A percentile compares a stretch with the other conserved stretches of the same genome.
Evolutionary conservation across 495 filamentous ascomycete species (phyloP).

Genomic region (Aspergillus homomorphus): DNA sequence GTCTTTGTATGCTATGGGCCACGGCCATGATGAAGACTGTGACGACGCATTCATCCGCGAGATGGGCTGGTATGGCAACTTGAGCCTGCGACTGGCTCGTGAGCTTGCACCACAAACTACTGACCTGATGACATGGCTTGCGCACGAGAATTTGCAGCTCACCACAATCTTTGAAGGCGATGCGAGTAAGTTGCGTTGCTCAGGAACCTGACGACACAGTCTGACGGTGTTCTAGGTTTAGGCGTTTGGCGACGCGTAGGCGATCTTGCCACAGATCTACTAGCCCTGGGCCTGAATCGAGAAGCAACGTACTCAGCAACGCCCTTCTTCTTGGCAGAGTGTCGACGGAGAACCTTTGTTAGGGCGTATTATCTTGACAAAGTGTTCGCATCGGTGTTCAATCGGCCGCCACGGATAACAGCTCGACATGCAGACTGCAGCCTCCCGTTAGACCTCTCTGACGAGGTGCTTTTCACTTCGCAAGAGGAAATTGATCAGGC

Average conservation of each 20-base stretch:
- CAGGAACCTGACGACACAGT: neutral
- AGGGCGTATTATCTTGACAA: neutral
- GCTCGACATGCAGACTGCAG: neutral
- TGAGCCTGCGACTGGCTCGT: neutral
- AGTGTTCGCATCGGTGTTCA: neutral
- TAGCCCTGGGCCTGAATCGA: neutral
- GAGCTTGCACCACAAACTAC: neutral
- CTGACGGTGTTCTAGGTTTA: neutral
- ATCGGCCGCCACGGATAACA: neutral
- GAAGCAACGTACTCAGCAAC: neutral
- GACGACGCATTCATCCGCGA: neutral
- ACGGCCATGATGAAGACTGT: neutral
- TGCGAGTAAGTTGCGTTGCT: neutral
- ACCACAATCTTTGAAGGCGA: neutral
- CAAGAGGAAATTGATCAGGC: neutral
- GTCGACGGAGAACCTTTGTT: neutral
- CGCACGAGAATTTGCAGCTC: neutral
- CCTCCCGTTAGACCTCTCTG: neutral
- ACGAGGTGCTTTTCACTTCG: neutral
- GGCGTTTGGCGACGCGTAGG: neutral
- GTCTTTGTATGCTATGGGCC: neutral
- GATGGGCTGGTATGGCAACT: neutral
- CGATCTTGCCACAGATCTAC: neutral
- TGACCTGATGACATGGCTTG: neutral
- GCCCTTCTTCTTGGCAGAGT: neutral